Evolutionary conservation across 139 green algal species (phyloP).

Genomic region (Tetradesmus obliquus): DNA sequence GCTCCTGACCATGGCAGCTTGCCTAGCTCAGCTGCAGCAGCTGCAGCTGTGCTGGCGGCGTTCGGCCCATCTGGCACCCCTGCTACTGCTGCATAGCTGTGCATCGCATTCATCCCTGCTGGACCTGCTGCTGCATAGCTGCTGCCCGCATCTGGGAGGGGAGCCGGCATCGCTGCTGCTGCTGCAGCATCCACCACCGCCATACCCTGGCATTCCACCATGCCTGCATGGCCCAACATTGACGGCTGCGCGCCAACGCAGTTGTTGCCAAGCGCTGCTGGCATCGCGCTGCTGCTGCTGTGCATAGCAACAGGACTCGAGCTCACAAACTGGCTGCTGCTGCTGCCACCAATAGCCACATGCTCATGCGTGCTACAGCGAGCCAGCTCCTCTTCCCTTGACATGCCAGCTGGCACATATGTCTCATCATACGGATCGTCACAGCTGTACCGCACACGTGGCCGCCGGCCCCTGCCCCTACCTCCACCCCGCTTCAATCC

Average conservation of each 20-base stretch:
- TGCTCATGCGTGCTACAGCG: not conserved
- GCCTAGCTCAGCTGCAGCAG: not conserved
- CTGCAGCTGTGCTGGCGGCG: not conserved
- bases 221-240: not conserved
- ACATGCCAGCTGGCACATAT: slow-evolving; percentile 20
- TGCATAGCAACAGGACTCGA: not conserved
- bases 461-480: not conserved
- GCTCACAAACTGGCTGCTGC: not conserved
- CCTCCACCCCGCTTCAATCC: not conserved
- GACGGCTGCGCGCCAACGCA: not conserved
- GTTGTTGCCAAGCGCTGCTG: not conserved
- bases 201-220: not conserved
- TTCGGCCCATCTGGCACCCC: not conserved
- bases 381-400: not conserved
- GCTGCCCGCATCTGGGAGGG: not conserved
- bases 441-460: not conserved
- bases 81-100: not conserved
- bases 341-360: not conserved
- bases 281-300: slow-evolving; percentile 1
- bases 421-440: slow-evolving; percentile 34
- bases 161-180: not conserved
- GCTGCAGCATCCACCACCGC: not conserved
- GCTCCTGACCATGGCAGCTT: not conserved
- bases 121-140: not conserved
- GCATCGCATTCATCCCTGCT: not conserved